Evolutionary conservation across 805 yeast species (phyloP).

Genomic region (Saccharomycopsis guyanensis): DNA sequence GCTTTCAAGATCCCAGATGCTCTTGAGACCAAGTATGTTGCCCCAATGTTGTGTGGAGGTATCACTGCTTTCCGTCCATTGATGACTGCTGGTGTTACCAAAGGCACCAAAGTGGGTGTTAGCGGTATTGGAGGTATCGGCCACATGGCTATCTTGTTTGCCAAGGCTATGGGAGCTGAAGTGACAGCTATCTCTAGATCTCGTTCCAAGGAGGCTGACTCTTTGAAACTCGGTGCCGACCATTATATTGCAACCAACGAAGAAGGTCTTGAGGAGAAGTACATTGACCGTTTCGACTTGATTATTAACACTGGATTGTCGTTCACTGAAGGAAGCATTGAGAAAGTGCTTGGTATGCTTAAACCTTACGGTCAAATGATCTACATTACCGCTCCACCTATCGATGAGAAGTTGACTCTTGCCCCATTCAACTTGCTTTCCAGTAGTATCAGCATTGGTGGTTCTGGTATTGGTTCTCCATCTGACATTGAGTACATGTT

Average conservation of each 20-base stretch:
- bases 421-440: slow-evolving; percentile 8
- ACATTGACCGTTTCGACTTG: slow-evolving; percentile 32
- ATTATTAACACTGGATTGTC: slow-evolving; percentile 38
- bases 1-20: slow-evolving; percentile 38
- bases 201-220: slow-evolving; percentile 35
- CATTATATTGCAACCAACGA: slow-evolving; percentile 42
- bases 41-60: slow-evolving; percentile 45
- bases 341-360: slow-evolving; percentile 19
- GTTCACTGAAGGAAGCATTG: slow-evolving; percentile 25
- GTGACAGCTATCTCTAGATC: slow-evolving; percentile 42
- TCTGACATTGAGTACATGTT: slow-evolving; percentile 41
- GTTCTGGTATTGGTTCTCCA: slow-evolving; percentile 37
- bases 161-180: slow-evolving; percentile 44
- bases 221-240: slow-evolving; percentile 38
- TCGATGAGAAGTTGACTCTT: slow-evolving; percentile 11
- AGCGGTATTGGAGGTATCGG: slow-evolving; percentile 43
- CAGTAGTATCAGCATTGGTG: slow-evolving; percentile 23
- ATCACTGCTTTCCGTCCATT: slow-evolving; percentile 41
- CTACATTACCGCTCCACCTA: slow-evolving; percentile 21
- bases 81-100: slow-evolving; percentile 27
- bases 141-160: slow-evolving; percentile 39
- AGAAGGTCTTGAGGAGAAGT: slow-evolving; percentile 26
- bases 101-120: slow-evolving; percentile 33
- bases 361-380: slow-evolving; percentile 27
- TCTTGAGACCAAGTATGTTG: slow-evolving; percentile 32